A percentile compares a stretch with the other conserved stretches of the same genome.
Evolutionary conservation across 164 flowering plant species (phyloP).

Genomic region (Magnolia kwangsiensis): DNA sequence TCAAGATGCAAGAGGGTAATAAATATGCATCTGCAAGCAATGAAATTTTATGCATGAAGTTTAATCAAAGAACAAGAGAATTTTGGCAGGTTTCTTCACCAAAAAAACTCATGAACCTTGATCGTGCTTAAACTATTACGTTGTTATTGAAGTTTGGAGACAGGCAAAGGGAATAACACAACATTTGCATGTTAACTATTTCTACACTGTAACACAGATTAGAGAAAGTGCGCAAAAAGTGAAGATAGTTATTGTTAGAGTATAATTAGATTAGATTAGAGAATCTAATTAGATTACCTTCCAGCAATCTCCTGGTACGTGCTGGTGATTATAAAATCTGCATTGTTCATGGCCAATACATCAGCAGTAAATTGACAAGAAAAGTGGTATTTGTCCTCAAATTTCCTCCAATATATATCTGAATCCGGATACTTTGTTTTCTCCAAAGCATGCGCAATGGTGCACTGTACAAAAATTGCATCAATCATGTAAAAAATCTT

Average conservation of each 20-base stretch:
- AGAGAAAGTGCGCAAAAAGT: not conserved
- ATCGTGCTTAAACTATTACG: too few species aligned
- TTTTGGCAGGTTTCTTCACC: too few species aligned
- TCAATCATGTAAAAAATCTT: not conserved
- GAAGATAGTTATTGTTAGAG: not conserved
- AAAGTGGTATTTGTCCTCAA: constrained; percentile 89
- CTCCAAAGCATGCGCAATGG: constrained; percentile 94
- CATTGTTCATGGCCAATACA: constrained; percentile 84
- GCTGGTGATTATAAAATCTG: constrained; percentile 97
- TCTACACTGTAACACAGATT: not conserved
- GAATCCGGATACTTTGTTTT: constrained; percentile 98
- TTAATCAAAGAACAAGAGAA: too few species aligned
- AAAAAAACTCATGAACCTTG: too few species aligned
- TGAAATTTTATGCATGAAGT: too few species aligned
- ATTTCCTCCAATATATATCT: constrained; percentile 92
- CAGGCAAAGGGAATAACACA: too few species aligned
- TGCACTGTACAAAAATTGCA: constrained; percentile 56
- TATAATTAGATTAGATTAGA: not conserved
- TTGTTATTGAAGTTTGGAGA: too few species aligned
- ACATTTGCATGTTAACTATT: not conserved
- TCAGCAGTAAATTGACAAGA: constrained; percentile 98
- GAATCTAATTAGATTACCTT: constrained; percentile 51
- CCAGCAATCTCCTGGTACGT: constrained; percentile 98
- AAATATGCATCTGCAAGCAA: too few species aligned
- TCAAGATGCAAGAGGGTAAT: too few species aligned